Evolutionary conservation across 768 basidiomycete species (phyloP), one percentile per base, ranked within the genome.

Genomic region (Naematelia encephala): DNA sequence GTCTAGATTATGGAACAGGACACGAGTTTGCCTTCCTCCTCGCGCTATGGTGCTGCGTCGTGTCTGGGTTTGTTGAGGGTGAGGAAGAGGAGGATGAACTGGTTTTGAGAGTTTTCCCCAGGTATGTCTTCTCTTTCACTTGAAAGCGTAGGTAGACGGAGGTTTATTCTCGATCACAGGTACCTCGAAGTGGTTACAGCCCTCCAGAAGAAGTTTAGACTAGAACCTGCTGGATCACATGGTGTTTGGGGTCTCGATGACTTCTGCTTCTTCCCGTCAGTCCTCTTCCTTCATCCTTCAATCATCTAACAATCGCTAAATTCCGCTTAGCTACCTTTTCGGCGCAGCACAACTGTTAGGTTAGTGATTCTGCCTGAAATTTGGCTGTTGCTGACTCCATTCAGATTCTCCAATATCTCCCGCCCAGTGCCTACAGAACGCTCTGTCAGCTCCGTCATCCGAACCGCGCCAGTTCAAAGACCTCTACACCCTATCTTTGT

Each of bases 221-320:
- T 99, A 10, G 94, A 97, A 77, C 92, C 93, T 4, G 96, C 96
- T 1, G 96, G 96, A 5, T 93, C 90, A 62, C 93, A 97, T 73
- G 96, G 96, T 3, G 94, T 97, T 0, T 99, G 94, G 96, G 96
- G 93, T 1, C 79, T 98, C 34, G 93, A 97, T 69, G 93, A 96
- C 74, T 94, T 87, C 54, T 83, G 82, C 52, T 93, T 94, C 78
- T 82, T 97, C 45, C 86, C 88, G 69, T 74, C 12, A 60, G 72
- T 64, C 22, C 16, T 25, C 29, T 47, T 16, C 27, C 14, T 23
- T 42, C n/a, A n/a, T 5, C 8, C 26, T 46, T 5, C n/a, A 19
- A 10, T 46, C 42, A 45, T 10, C 28, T 49, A 4, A 27, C 22
- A 39, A 56, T 3, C 27, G 5, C 39, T 28, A 5, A 22, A 10